These are phyloP conservation scores for Lyophyllum semitale DNA, from an alignment of 768 basidiomycete genomes.

Conservation along the genomic window DNA sequence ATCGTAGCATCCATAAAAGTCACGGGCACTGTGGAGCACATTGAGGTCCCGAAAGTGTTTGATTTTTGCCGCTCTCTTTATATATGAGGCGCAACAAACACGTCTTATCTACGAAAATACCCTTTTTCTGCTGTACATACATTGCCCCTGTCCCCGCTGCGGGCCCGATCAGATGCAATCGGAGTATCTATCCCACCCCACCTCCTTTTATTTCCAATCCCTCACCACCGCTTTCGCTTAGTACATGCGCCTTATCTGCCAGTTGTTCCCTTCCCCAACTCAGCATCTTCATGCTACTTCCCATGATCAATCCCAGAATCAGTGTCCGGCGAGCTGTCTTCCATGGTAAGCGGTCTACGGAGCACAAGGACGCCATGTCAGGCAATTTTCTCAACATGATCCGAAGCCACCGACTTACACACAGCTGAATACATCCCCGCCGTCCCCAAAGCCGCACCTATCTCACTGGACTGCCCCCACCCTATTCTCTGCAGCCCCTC, in stretches of 20 bases:
- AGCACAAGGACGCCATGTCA: conserved; percentile 3
- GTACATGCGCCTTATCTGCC: conserved; percentile 22
- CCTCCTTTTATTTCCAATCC: conserved; percentile 1
- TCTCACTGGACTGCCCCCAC: conserved; percentile 42
- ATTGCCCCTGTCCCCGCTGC: background rate
- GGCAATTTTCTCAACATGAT: conserved; percentile 4
- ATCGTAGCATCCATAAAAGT: conserved; percentile 14
- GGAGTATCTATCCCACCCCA: background rate
- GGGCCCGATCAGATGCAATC: background rate
- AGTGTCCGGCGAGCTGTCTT: conserved; percentile 47
- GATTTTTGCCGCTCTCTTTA: background rate
- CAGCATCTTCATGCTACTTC: conserved; percentile 51
- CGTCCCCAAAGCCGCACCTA: conserved; percentile 68
- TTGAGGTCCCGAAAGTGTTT: too few species aligned
- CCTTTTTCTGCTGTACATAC: background rate
- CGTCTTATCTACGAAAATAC: background rate
- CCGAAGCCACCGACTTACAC: conserved; percentile 35
- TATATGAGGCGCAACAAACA: too few species aligned
- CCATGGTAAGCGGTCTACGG: conserved; percentile 60
- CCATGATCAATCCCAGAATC: conserved; percentile 59
- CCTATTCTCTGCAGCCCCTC: conserved; percentile 38
- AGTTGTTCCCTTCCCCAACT: conserved; percentile 35
- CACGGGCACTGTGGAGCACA: conserved; percentile 16
- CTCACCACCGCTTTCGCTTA: conserved; percentile 14
- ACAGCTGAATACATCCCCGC: conserved; percentile 58